Percentiles rank a stretch among this genome's conserved stretches.
Conservation (phyloP, 805 yeast species). For the Wickerhamomyces bisporus region DNA sequence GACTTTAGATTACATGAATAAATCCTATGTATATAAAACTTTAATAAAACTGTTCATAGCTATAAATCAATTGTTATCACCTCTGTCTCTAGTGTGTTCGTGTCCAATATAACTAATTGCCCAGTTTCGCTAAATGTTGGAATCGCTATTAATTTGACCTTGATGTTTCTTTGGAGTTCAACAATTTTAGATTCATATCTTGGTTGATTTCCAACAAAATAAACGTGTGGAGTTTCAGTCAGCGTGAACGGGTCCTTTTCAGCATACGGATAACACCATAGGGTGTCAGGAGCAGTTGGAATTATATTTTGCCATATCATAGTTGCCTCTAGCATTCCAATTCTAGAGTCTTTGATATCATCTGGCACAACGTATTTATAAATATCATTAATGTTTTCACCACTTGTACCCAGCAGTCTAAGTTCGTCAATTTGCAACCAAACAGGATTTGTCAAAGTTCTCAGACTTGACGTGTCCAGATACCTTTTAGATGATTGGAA, state of each 20-base stretch:
- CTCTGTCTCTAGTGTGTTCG: slow-evolving; percentile 50
- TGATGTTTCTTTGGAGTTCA: slow-evolving; percentile 30
- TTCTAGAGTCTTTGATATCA: slow-evolving; percentile 30
- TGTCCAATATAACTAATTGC: slow-evolving; percentile 56
- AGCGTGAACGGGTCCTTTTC: slow-evolving; percentile 77
- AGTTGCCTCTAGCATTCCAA: slow-evolving; percentile 59
- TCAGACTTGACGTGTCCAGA: slow-evolving; percentile 33
- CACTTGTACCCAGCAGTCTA: slow-evolving; percentile 68
- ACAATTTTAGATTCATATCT: slow-evolving; percentile 44
- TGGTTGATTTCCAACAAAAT: slow-evolving; percentile 81
- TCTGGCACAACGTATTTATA: slow-evolving; percentile 54
- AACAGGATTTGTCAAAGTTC: slow-evolving; percentile 62
- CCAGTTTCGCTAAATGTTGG: slow-evolving; percentile 71
- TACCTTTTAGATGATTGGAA: slow-evolving; percentile 44
- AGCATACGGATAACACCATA: slow-evolving; percentile 81
- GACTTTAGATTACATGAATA: slow-evolving; percentile 8
- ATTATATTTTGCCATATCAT: slow-evolving; percentile 80
- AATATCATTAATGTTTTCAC: slow-evolving; percentile 81
- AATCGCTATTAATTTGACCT: slow-evolving; percentile 54
- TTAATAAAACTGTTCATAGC: too few relatives aligned
- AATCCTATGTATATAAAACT: too few relatives aligned
- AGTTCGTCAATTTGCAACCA: slow-evolving; percentile 58
- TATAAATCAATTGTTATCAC: slow-evolving; percentile 29
- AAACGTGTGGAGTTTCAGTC: slow-evolving; percentile 78
- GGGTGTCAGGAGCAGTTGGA: slow-evolving; percentile 95